A percentile compares a stretch with the other conserved stretches of the same genome.
phyloP scores from a whole-genome alignment of 768 basidiomycete genomes.

The Clavulina sp. region DNA sequence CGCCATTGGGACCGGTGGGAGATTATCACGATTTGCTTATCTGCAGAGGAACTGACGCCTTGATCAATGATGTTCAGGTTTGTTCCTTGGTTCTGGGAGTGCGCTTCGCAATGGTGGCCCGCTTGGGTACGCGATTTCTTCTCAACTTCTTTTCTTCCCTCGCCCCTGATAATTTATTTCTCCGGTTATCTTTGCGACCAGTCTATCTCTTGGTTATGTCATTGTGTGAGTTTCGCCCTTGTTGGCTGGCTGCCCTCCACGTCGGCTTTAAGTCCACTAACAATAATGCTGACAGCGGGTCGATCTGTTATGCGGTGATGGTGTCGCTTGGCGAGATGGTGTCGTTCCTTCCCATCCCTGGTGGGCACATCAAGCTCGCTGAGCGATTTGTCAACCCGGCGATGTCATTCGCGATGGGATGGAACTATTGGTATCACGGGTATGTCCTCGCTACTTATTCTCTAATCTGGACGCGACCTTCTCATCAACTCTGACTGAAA shows the following conservation, averaged over 20 bases:
- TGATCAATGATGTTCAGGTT: too few relatives aligned
- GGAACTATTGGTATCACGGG: conserved; percentile 20
- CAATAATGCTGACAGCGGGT: too few relatives aligned
- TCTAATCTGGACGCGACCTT: background rate
- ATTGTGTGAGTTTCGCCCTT: conserved; percentile 6
- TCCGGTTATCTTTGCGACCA: background rate
- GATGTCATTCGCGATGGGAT: conserved; percentile 31
- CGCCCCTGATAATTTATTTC: background rate
- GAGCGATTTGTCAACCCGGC: conserved; percentile 70
- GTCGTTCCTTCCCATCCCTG: conserved; percentile 58
- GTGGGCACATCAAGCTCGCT: conserved; percentile 35
- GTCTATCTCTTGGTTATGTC: conserved; percentile 8
- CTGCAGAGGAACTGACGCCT: too few relatives aligned
- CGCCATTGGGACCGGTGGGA: conserved; percentile 5
- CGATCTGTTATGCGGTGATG: conserved; percentile 36
- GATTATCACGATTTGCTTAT: too few relatives aligned
- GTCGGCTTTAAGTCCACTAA: too few relatives aligned
- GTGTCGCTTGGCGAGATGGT: conserved; percentile 44
- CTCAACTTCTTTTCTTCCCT: background rate
- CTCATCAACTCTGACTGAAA: too few relatives aligned
- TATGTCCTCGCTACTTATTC: background rate
- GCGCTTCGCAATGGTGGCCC: conserved; percentile 10
- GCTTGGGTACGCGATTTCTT: conserved; percentile 3
- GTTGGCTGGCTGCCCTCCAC: too few relatives aligned
- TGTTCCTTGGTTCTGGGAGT: conserved; percentile 10